A percentile compares a stretch with the other conserved stretches of the same genome.
phyloP scores from a whole-genome alignment of 106 monocot genomes.

The Apostasia ramifera region DNA sequence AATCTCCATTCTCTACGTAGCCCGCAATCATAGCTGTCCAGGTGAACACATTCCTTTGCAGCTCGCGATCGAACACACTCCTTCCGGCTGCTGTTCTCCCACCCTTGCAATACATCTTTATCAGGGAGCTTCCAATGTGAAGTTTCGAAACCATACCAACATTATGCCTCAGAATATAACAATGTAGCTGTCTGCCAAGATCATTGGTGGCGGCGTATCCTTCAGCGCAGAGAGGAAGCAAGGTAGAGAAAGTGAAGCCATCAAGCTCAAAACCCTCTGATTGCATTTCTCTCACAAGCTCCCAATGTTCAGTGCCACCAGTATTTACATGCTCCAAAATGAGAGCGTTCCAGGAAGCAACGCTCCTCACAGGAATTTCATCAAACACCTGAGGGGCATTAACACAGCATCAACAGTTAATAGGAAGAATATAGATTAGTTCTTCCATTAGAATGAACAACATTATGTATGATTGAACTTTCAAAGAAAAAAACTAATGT shows the following conservation, averaged over 20 bases:
- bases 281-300: conserved; percentile 41
- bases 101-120: conserved; percentile 50
- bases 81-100: conserved; percentile 26
- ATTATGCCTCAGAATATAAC: conserved; percentile 35
- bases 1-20: conserved; percentile 44
- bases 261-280: conserved; percentile 40
- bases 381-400: conserved; percentile 57
- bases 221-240: conserved; percentile 33
- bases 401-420: neutral
- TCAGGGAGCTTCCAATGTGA: conserved; percentile 54
- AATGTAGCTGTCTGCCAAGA: conserved; percentile 52
- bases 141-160: conserved; percentile 36
- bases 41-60: conserved; percentile 42
- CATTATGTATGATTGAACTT: no score
- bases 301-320: conserved; percentile 11
- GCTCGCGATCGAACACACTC: conserved; percentile 46
- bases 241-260: conserved; percentile 43
- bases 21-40: conserved; percentile 72
- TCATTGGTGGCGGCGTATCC: neutral
- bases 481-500: no score
- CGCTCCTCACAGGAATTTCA: conserved; percentile 49
- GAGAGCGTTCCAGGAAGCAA: conserved; percentile 56
- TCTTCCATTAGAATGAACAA: no score
- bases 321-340: conserved; percentile 18
- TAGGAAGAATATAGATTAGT: no score